Evolutionary conservation across 345 rosid species (phyloP).

Genomic region (Angophora floribunda): DNA sequence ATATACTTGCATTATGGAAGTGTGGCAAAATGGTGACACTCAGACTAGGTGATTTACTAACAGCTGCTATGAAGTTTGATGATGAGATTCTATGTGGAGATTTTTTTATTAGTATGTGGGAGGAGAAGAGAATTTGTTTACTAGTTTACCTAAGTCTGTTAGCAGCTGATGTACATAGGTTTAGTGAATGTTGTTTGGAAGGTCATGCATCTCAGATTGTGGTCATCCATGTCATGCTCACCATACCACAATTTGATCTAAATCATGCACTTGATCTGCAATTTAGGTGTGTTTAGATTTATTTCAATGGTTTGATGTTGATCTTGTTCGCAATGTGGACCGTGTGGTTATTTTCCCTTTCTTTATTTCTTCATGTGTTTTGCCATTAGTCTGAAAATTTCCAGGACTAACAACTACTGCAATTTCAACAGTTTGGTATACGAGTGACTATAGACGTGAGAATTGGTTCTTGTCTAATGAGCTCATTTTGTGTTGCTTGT

Average conservation of each 20-base stretch:
- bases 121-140: neutral
- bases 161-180: neutral
- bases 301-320: neutral
- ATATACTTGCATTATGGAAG: neutral
- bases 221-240: neutral
- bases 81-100: neutral
- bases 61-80: neutral
- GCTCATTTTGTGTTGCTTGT: neutral
- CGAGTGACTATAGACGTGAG: neutral
- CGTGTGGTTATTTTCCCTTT: neutral
- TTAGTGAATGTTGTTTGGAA: neutral
- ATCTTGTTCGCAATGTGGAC: neutral
- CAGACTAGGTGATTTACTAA: neutral
- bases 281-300: neutral
- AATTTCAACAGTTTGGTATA: neutral
- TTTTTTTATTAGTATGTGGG: neutral
- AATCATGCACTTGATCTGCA: neutral
- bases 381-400: neutral
- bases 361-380: neutral
- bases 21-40: neutral
- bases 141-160: neutral
- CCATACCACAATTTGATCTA: neutral
- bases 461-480: neutral
- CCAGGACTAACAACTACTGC: neutral
- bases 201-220: neutral